These are phyloP conservation scores for Cercospora zeae-maydis DNA, from an alignment of 2,329 filamentous ascomycete species.

Conservation along the genomic window DNA sequence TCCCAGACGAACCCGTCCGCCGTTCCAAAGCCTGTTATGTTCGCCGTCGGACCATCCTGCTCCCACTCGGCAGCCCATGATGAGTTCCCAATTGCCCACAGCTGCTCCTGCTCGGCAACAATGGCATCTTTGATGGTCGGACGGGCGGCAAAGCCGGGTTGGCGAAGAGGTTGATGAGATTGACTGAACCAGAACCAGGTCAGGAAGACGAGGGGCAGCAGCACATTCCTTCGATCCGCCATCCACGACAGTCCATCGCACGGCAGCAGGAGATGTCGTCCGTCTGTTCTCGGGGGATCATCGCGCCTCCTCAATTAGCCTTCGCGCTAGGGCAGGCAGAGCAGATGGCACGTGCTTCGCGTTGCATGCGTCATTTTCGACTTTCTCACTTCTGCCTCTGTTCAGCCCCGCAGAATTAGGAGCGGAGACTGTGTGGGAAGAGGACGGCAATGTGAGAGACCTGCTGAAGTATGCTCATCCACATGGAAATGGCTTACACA, in stretches of 20 bases:
- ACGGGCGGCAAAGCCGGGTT: slow-evolving; percentile 40
- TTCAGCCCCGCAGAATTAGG: neutral
- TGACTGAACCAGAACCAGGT: slow-evolving; percentile 54
- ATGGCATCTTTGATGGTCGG: slow-evolving; percentile 49
- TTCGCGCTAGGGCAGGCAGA: neutral
- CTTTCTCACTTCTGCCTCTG: neutral
- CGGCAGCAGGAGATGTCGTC: slow-evolving; percentile 4
- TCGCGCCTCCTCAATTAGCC: neutral
- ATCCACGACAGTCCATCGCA: slow-evolving; percentile 31
- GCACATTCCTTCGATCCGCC: slow-evolving; percentile 44
- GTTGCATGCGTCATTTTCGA: neutral
- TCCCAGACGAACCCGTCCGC: slow-evolving; percentile 77
- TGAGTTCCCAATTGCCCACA: slow-evolving; percentile 50
- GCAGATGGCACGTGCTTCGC: neutral
- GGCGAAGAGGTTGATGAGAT: slow-evolving; percentile 36
- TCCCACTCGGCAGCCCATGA: slow-evolving; percentile 50
- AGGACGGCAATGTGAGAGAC: neutral
- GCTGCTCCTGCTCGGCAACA: slow-evolving; percentile 49
- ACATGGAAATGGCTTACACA: neutral
- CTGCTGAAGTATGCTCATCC: neutral
- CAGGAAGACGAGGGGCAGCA: slow-evolving; percentile 49
- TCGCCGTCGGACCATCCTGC: slow-evolving; percentile 42
- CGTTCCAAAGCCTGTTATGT: slow-evolving; percentile 70
- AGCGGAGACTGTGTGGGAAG: neutral
- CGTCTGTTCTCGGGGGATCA: neutral